These are phyloP conservation scores for Tephrocybe sp. DNA, from an alignment of 768 basidiomycete species.

Conservation along the genomic window DNA sequence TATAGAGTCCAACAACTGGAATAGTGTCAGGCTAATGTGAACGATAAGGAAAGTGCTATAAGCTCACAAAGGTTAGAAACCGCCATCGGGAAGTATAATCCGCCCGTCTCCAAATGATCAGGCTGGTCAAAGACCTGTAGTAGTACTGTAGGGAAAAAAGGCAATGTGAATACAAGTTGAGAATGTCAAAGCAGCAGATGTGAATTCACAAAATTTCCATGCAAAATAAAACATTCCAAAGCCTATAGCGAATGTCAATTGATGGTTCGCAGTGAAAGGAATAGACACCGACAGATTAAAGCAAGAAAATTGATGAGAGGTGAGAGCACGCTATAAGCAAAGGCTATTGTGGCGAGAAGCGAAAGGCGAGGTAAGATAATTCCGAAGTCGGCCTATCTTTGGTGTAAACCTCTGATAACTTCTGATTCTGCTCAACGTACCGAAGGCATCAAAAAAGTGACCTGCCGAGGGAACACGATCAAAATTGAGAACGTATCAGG, in stretches of 20 bases:
- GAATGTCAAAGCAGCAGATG: background rate
- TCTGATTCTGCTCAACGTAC: conserved; percentile 23
- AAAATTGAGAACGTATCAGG: background rate
- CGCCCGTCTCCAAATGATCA: conserved; percentile 47
- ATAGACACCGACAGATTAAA: conserved; percentile 39
- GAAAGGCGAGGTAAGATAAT: conserved; percentile 49
- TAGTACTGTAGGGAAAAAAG: conserved; percentile 32
- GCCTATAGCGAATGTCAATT: conserved; percentile 20
- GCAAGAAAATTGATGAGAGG: conserved; percentile 70
- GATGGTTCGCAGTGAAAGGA: background rate
- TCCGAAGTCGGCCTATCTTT: conserved; percentile 46
- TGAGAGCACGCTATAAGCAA: conserved; percentile 62
- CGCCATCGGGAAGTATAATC: conserved; percentile 45
- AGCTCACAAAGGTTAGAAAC: conserved; percentile 48
- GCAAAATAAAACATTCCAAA: conserved; percentile 60
- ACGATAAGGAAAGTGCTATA: conserved; percentile 5
- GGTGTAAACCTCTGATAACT: background rate
- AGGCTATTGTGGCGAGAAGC: conserved; percentile 49
- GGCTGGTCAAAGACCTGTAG: conserved; percentile 54
- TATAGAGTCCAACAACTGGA: conserved; percentile 67
- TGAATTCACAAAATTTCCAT: conserved; percentile 50
- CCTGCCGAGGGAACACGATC: conserved; percentile 19
- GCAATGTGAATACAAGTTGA: background rate
- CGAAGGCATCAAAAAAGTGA: conserved; percentile 56
- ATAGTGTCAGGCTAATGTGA: conserved; percentile 3